Evolutionary conservation across 2,329 filamentous ascomycete genomes (phyloP).

Genomic region (Chrysosporium queenslandicum): DNA sequence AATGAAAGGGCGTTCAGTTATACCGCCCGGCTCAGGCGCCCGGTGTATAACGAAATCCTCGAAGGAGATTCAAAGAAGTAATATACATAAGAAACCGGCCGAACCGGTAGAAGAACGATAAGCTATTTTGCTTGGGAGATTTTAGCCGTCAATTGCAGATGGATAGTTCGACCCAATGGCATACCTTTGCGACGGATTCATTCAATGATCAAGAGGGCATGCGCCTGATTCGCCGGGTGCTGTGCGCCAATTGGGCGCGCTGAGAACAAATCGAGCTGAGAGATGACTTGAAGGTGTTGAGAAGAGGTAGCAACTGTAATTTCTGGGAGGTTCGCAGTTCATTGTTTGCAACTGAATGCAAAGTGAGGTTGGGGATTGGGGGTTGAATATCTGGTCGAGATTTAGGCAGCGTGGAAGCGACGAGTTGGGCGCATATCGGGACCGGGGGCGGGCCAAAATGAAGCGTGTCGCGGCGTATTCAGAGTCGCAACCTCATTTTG

Average conservation of each 20-base stretch:
- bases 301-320: slow-evolving; percentile 21
- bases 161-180: slow-evolving; percentile 11
- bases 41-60: neutral
- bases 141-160: slow-evolving; percentile 11
- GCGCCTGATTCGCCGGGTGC: slow-evolving; percentile 11
- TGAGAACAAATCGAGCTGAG: slow-evolving; percentile 16
- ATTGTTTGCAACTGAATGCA: slow-evolving; percentile 27
- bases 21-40: neutral
- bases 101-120: neutral
- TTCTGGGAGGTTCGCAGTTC: slow-evolving; percentile 22
- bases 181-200: slow-evolving; percentile 12
- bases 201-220: slow-evolving; percentile 5
- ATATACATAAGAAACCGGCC: slow-evolving; percentile 9
- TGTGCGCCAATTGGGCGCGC: slow-evolving; percentile 21
- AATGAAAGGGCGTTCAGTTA: slow-evolving; percentile 1
- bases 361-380: neutral
- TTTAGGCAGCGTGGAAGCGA: slow-evolving; percentile 1
- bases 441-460: neutral
- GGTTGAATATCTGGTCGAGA: neutral
- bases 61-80: slow-evolving; percentile 2
- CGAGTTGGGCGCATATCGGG: slow-evolving; percentile 4
- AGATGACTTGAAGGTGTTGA: slow-evolving; percentile 16
- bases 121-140: slow-evolving; percentile 5
- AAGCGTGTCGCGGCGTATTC: slow-evolving; percentile 1
- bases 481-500: slow-evolving; percentile 5